phyloP scores from a whole-genome alignment of 768 basidiomycete genomes.

The Ramaria rubella region DNA sequence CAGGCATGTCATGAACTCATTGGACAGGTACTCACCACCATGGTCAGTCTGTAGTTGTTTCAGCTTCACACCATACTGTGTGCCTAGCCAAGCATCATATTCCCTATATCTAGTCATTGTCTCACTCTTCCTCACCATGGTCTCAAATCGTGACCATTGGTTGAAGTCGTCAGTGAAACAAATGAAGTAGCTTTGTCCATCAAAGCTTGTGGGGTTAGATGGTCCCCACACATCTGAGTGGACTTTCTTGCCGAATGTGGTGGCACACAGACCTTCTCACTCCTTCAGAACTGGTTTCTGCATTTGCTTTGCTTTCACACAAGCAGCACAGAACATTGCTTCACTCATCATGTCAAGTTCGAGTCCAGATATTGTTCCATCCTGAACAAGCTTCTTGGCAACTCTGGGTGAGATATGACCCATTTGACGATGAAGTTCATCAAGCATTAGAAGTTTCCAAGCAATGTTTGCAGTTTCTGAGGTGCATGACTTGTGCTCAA shows the following conservation, averaged over 20 bases:
- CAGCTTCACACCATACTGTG: too few relatives aligned
- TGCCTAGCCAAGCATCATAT: too few relatives aligned
- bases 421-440: constrained; percentile 7
- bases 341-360: background rate
- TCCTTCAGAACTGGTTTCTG: background rate
- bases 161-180: background rate
- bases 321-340: background rate
- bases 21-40: background rate
- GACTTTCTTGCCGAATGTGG: background rate
- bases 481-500: too few relatives aligned
- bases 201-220: background rate
- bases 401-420: constrained; percentile 2
- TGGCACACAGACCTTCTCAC: background rate
- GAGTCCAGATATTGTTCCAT: background rate
- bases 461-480: constrained; percentile 25
- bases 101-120: too few relatives aligned
- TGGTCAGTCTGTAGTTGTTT: too few relatives aligned
- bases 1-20: background rate
- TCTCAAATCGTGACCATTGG: too few relatives aligned
- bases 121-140: too few relatives aligned
- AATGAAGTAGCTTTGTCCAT: background rate
- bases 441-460: background rate
- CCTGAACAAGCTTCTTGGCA: background rate
- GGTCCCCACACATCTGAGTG: background rate
- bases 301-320: background rate